Base-by-base conservation (phyloP, 805 yeast genomes). In the Dipodascopsis uninucleata region DNA sequence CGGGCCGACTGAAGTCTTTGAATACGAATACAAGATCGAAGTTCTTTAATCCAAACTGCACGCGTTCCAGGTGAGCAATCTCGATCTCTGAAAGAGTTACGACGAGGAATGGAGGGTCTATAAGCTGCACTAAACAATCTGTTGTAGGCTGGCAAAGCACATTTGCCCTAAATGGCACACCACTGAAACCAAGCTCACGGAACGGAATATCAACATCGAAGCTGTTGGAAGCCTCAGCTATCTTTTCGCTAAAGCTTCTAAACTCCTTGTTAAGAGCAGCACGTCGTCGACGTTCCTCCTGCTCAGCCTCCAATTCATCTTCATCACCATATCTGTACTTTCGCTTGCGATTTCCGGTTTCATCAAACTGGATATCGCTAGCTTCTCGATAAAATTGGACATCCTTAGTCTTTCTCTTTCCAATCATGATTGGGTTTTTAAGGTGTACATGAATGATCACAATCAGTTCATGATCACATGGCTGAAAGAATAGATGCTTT, bases 311-410 rank as follows among this genome's bases (percentile, higher is more conserved):
- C 54, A 93, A 72, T 69, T 93, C 98, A 66, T 93, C 98, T 66
- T 93, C 98, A 64, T 93, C 98, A 36, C 98, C 98, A 63, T 93
- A 93, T 61, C 93, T 70, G 55, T 77, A 77, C 56, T 82, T 72
- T 66, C 97, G 80, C 69, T 86, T 82, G 52, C 96, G 82, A 49
- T 87, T 89, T 54, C 97, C 96, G 16, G 98, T 93, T 68, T 93
- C 98, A 67, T 93, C 98, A 59, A 88, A 88, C 2, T 95, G 81
- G 74, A 88, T 84, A 62, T 93, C 98, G 24, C 95, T 81, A 9
- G 97, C 97, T 66, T 93, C 98, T 53, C 97, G 76, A 71, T 89
- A 93, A 63, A 93, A 88, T 69, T 93, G 98, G 36, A 93, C 86
- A 60, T 93, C 97, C 65, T 81, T 82, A 0, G 96, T 87, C 69